Evolutionary conservation across 106 monocot species (phyloP).

Genomic region (Xerophyta viscosa): DNA sequence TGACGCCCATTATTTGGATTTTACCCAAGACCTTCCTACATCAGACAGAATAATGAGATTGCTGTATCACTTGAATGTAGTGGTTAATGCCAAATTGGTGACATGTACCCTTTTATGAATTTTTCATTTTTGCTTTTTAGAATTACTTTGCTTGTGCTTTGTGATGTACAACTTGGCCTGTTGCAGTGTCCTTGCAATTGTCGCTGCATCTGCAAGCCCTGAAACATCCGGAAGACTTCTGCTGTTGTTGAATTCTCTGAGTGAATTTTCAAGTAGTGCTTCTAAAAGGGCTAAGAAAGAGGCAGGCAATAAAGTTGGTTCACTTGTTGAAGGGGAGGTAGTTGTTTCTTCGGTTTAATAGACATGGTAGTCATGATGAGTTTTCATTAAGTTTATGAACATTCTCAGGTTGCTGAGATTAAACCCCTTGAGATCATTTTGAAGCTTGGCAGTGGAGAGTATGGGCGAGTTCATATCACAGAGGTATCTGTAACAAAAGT

Average conservation of each 20-base stretch:
- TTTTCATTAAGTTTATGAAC: no score
- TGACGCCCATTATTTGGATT: no score
- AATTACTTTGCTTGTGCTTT: no score
- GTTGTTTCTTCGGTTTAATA: no score
- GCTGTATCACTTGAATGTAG: no score
- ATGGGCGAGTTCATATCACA: constrained; percentile 79
- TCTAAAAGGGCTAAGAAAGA: constrained; percentile 56
- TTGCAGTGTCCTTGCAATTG: constrained; percentile 50
- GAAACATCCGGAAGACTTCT: constrained; percentile 54
- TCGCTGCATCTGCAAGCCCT: constrained; percentile 51
- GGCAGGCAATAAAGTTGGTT: constrained; percentile 44
- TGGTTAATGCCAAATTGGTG: no score
- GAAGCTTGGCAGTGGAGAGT: constrained; percentile 56
- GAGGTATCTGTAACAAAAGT: constrained; percentile 58
- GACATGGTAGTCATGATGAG: no score
- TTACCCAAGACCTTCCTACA: no score
- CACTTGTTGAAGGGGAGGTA: constrained; percentile 90
- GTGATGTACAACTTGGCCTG: not conserved
- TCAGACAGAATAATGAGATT: no score
- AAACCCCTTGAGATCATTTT: constrained; percentile 57
- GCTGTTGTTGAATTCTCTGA: constrained; percentile 42
- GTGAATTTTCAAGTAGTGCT: constrained; percentile 23
- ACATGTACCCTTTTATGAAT: no score
- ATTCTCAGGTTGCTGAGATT: constrained; percentile 70
- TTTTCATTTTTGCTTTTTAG: no score